phyloP scores from a whole-genome alignment of 306 rosid species.

The Vigna trinervia region DNA sequence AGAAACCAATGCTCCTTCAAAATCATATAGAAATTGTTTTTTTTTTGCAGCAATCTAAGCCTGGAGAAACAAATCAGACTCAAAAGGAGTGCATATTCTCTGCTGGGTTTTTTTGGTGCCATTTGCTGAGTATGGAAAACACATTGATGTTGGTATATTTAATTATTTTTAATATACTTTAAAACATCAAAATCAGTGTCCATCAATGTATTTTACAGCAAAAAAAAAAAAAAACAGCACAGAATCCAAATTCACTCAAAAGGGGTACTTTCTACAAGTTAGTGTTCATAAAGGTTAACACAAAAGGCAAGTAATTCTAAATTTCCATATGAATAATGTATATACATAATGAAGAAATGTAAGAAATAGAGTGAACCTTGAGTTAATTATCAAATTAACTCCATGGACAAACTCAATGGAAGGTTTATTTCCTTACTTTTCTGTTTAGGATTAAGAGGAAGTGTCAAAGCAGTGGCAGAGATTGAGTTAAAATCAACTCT shows the following conservation, averaged over 20 bases:
- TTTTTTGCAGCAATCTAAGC: conserved; percentile 5
- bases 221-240: no score
- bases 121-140: no score
- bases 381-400: conserved; percentile 17
- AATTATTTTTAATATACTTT: no score
- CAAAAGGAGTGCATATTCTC: not conserved
- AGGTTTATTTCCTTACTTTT: conserved; percentile 18
- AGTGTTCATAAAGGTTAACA: not conserved
- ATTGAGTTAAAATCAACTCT: not conserved
- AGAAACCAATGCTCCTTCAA: conserved; percentile 19
- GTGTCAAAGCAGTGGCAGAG: conserved; percentile 13
- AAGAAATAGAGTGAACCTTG: conserved; percentile 17
- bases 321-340: not conserved
- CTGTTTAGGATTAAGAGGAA: conserved; percentile 5
- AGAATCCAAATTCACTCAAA: not conserved
- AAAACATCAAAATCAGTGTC: no score
- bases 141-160: no score
- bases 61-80: conserved; percentile 33
- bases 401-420: conserved; percentile 6
- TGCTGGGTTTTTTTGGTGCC: no score
- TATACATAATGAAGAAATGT: conserved; percentile 17
- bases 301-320: not conserved
- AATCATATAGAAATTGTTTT: conserved; percentile 6
- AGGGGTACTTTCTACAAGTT: not conserved
- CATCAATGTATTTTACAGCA: no score